phyloP scores from a whole-genome alignment of 768 basidiomycete species.

The Tylopilus subfusipes region DNA sequence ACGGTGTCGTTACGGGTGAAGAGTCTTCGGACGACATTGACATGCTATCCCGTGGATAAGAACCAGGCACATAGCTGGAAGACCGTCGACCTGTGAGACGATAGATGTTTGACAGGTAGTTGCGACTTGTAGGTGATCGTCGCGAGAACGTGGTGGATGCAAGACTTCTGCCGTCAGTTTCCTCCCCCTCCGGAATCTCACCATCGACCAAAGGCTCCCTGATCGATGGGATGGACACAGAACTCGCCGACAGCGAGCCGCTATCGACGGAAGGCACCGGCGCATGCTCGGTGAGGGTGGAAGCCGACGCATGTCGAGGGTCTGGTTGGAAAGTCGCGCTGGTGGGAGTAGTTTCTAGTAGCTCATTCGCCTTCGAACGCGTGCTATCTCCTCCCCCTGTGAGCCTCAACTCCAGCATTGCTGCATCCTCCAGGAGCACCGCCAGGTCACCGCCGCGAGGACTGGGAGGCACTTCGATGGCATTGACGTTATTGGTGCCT shows the following conservation, averaged over 20 bases:
- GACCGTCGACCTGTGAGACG: conserved; percentile 41
- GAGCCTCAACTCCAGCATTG: conserved; percentile 53
- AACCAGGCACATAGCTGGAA: conserved; percentile 37
- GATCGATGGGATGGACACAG: conserved; percentile 30
- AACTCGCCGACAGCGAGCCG: conserved; percentile 24
- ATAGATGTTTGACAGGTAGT: conserved; percentile 49
- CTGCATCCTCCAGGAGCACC: conserved; percentile 53
- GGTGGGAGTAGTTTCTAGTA: conserved; percentile 23
- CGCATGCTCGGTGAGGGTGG: conserved; percentile 21
- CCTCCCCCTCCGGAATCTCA: conserved; percentile 24
- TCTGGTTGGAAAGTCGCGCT: conserved; percentile 22
- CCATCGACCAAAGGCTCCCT: conserved; percentile 26
- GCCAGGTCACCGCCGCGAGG: conserved; percentile 53
- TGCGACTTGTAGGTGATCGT: conserved; percentile 44
- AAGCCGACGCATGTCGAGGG: conserved; percentile 18
- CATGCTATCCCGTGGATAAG: conserved; percentile 54
- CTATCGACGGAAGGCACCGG: conserved; percentile 16
- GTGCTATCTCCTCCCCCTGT: conserved; percentile 38
- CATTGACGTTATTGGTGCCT: conserved; percentile 12
- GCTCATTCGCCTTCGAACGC: conserved; percentile 8
- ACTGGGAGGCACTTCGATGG: conserved; percentile 38
- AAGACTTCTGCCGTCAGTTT: conserved; percentile 31
- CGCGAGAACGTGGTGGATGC: conserved; percentile 44
- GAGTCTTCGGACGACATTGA: conserved; percentile 72
- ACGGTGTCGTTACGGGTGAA: conserved; percentile 55